Percentiles rank a stretch among this genome's conserved stretches.
Evolutionary conservation across 2,329 filamentous ascomycete species (phyloP).

Genomic region (Hymenoscyphus linearis): DNA sequence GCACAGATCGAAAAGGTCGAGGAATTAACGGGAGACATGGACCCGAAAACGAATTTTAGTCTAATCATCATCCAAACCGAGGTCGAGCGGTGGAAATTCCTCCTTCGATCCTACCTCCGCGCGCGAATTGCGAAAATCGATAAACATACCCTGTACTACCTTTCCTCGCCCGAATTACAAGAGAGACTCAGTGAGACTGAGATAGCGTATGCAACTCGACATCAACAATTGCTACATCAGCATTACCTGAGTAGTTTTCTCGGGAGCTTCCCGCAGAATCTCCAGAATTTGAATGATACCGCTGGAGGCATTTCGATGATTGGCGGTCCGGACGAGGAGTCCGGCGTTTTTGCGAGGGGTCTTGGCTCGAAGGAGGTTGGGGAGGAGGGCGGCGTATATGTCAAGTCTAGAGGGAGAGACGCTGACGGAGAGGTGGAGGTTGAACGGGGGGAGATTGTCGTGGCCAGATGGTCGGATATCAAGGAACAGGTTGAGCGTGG

Average conservation of each 20-base stretch:
- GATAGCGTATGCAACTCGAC: slow-evolving; percentile 73
- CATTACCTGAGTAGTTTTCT: slow-evolving; percentile 88
- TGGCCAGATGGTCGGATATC: slow-evolving; percentile 27
- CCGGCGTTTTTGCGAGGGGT: slow-evolving; percentile 78
- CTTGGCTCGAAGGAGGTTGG: slow-evolving; percentile 50
- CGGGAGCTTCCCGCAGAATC: slow-evolving; percentile 66
- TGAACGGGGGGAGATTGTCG: slow-evolving; percentile 26
- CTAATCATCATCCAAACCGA: slow-evolving; percentile 96
- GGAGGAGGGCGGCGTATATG: slow-evolving; percentile 76
- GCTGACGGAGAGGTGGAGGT: slow-evolving; percentile 55
- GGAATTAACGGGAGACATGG: slow-evolving; percentile 76
- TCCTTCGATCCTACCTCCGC: slow-evolving; percentile 77
- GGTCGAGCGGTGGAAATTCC: slow-evolving; percentile 87
- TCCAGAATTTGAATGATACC: slow-evolving; percentile 87
- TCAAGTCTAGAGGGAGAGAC: slow-evolving; percentile 64
- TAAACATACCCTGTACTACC: slow-evolving; percentile 68
- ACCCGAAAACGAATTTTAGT: slow-evolving; percentile 85
- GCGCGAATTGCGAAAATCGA: slow-evolving; percentile 88
- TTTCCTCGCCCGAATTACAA: slow-evolving; percentile 50
- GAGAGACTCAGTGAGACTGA: slow-evolving; percentile 71
- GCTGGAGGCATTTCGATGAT: slow-evolving; percentile 90
- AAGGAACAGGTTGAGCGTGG: slow-evolving; percentile 45
- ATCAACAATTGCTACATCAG: slow-evolving; percentile 76
- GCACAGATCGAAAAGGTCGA: slow-evolving; percentile 67
- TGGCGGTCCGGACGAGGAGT: slow-evolving; percentile 75